Evolutionary conservation across 768 basidiomycete genomes (phyloP), one percentile per base, ranked within the genome.

Genomic region (Chalciporus sphaerocephalus): DNA sequence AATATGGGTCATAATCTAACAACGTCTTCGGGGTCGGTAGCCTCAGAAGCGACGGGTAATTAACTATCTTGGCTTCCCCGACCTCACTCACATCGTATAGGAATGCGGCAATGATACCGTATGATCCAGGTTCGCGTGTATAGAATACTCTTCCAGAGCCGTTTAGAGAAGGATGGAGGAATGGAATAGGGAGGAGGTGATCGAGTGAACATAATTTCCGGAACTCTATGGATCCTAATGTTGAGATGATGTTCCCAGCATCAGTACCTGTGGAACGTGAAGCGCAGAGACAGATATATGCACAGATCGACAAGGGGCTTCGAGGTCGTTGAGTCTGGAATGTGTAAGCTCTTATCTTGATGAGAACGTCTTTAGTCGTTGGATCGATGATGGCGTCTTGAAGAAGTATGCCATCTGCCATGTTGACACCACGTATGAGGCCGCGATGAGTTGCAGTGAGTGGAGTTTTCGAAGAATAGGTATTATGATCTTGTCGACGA

Each of bases 1-100:
- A 42, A 40, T 61, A 59, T 4, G 56, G 47, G 42, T 59, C 58
- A 33, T 54, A 60, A 39, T 60, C 55, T 23, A 28, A 18, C 11
- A 60, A 20, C 11, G 16, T 17, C 12, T 38, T 38, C 1, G 18
- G 9, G 5, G 34, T 12, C 11, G 51, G 30, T 22, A 40, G 42
- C 3, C 22, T 37, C 6, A 49, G 21, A 20, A 54, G 28, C 8
- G 4, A 43, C 20, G 34, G 38, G 24, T 57, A 49, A 5, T 57
- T 41, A 0, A 25, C 7, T 11, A 39, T 22, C 27, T 35, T 48
- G 38, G 32, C 37, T 18, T 8, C 8, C 4, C 24, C 18, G 2
- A 23, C 27, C 0, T 15, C 9, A 23, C n/a, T 47, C 12, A 59
- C 20, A 35, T 57, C 34, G 6, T 48, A 60, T 22, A 57, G 46